Evolutionary conservation across 305 asterid species (phyloP).

Genomic region (Vinca major): DNA sequence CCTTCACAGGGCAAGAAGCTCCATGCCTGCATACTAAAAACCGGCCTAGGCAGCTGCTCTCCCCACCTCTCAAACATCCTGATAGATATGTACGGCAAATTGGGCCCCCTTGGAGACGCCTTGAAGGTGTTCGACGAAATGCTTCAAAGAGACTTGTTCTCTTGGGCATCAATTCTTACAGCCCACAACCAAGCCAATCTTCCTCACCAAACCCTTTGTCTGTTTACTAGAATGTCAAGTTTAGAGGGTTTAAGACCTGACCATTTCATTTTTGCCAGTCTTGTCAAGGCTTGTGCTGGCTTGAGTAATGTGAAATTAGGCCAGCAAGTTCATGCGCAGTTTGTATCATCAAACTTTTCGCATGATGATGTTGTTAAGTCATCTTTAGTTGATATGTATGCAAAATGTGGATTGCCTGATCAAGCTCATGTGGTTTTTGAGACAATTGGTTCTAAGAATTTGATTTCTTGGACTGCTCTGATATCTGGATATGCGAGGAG

Average conservation of each 20-base stretch:
- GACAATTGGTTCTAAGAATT: constrained; percentile 38
- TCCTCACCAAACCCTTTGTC: constrained; percentile 26
- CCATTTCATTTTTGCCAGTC: constrained; percentile 50
- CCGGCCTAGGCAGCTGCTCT: constrained; percentile 27
- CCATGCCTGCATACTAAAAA: constrained; percentile 54
- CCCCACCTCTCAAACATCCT: constrained; percentile 43
- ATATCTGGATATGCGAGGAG: constrained; percentile 55
- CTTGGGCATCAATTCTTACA: constrained; percentile 77
- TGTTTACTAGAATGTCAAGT: constrained; percentile 29
- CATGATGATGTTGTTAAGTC: constrained; percentile 66
- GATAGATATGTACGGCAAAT: constrained; percentile 43
- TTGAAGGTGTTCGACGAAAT: constrained; percentile 59
- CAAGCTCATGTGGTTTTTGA: constrained; percentile 43
- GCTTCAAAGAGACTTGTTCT: constrained; percentile 55
- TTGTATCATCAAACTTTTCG: constrained; percentile 36
- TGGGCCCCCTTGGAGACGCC: constrained; percentile 40
- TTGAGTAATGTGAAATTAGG: constrained; percentile 38
- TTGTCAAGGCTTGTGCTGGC: constrained; percentile 56
- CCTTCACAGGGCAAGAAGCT: constrained; percentile 41
- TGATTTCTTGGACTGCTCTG: constrained; percentile 63
- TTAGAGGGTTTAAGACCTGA: constrained; percentile 40
- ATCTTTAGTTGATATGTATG: constrained; percentile 59
- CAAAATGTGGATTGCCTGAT: constrained; percentile 57
- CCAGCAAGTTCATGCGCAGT: constrained; percentile 57
- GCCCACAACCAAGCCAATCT: constrained; percentile 48